Evolutionary conservation across 2,329 filamentous ascomycete genomes (phyloP).

Genomic region (Penicillium brevicompactum): DNA sequence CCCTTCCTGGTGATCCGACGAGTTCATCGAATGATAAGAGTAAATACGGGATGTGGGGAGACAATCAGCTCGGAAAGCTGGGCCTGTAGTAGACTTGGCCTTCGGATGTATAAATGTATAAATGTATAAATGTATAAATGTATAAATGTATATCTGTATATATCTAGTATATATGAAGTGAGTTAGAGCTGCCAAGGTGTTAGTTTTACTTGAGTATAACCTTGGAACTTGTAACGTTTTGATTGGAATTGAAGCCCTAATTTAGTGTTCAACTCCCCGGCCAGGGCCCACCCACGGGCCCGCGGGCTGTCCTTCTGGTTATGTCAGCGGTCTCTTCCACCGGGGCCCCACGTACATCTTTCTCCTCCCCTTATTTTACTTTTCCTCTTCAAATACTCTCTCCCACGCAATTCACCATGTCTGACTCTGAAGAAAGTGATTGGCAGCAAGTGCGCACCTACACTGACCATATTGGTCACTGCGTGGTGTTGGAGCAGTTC

Average conservation of each 20-base stretch:
- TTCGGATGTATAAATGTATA: neutral
- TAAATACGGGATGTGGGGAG: constrained; percentile 15
- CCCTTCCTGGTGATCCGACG: constrained; percentile 7
- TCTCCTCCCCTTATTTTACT: neutral
- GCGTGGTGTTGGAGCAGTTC: constrained; percentile 18
- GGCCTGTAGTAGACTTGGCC: constrained; percentile 8
- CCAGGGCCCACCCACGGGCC: neutral
- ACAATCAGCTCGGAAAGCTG: constrained; percentile 11
- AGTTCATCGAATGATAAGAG: constrained; percentile 11
- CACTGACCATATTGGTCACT: constrained; percentile 18
- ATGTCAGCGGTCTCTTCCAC: neutral
- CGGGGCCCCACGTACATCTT: neutral
- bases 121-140: neutral
- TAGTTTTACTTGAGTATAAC: neutral
- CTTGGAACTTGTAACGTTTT: neutral
- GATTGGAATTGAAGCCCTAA: neutral
- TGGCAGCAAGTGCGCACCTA: constrained; percentile 19
- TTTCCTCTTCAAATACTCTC: neutral
- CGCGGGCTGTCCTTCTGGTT: neutral
- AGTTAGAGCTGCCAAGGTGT: neutral
- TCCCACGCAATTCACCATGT: neutral
- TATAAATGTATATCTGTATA: neutral
- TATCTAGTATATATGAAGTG: neutral
- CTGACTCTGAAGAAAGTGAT: neutral
- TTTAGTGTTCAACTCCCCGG: neutral